A percentile compares a stretch with the other conserved stretches of the same genome.
Evolutionary conservation across 176 grass and related monocot genomes (phyloP).

Genomic region (Hsuehochloa calcarea): DNA sequence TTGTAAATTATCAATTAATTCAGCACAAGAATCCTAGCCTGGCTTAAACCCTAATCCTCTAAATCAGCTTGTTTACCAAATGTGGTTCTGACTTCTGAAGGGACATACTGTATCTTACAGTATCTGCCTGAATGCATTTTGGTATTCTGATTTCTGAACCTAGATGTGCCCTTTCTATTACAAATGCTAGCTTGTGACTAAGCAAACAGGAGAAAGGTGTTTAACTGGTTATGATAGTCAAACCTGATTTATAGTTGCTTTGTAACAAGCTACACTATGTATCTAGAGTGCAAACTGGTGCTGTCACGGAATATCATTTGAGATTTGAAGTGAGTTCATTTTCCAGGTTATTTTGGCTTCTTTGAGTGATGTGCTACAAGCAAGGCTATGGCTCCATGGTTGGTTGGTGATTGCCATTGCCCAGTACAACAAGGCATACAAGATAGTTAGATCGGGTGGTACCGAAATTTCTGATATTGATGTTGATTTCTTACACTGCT

Average conservation of each 20-base stretch:
- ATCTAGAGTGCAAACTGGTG: not conserved
- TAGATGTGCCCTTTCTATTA: not conserved
- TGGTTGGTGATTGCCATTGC: slow-evolving; percentile 80
- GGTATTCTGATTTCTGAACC: not conserved
- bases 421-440: slow-evolving; percentile 76
- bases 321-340: slow-evolving; percentile 15
- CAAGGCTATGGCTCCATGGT: slow-evolving; percentile 73
- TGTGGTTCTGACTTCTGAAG: not conserved
- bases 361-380: slow-evolving; percentile 73
- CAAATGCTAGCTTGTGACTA: slow-evolving; percentile 9
- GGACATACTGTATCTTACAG: not conserved
- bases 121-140: not conserved
- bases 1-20: not conserved
- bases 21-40: not conserved
- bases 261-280: not conserved
- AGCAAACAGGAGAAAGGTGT: slow-evolving; percentile 19
- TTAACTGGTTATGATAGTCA: not conserved
- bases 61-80: slow-evolving; percentile 21
- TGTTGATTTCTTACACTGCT: slow-evolving; percentile 81
- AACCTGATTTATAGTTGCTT: not conserved
- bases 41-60: not conserved
- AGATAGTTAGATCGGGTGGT: slow-evolving; percentile 38
- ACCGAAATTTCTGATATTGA: slow-evolving; percentile 52
- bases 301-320: slow-evolving; percentile 9
- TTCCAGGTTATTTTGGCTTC: slow-evolving; percentile 86